Conservation (phyloP, 441 rosid species). For the Francoa sonchifolia region DNA sequence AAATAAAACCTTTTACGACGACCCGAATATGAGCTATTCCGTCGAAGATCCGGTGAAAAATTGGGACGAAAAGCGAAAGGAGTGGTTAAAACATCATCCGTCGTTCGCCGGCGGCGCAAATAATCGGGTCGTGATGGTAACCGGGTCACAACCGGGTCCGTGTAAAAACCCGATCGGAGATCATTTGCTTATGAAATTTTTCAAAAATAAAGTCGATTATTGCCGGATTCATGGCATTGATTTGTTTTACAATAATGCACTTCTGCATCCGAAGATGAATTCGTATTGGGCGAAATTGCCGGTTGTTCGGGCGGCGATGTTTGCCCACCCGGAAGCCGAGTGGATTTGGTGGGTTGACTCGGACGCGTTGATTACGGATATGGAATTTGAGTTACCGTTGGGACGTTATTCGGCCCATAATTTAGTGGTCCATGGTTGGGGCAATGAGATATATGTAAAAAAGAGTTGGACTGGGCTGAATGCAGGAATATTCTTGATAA, state of each 20-base stretch:
- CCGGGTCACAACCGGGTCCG: conserved; percentile 73
- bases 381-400: conserved; percentile 75
- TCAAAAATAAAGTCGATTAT: conserved; percentile 87
- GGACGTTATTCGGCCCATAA: conserved; percentile 49
- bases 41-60: conserved; percentile 40
- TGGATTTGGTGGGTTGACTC: conserved; percentile 99
- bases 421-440: conserved; percentile 85
- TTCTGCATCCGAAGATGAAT: conserved; percentile 60
- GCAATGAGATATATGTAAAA: conserved; percentile 28
- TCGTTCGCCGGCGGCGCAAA: conserved; percentile 35
- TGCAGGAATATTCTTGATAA: conserved; percentile 61
- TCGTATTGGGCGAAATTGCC: conserved; percentile 78
- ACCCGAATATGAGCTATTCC: conserved; percentile 44
- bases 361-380: conserved; percentile 79
- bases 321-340: conserved; percentile 93
- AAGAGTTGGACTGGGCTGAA: conserved; percentile 78
- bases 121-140: conserved; percentile 54
- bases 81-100: conserved; percentile 65
- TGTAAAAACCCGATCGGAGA: conserved; percentile 79
- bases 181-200: conserved; percentile 52
- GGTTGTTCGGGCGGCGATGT: conserved; percentile 63
- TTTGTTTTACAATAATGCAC: conserved; percentile 56
- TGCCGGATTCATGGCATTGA: conserved; percentile 66
- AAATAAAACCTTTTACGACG: conserved; percentile 51
- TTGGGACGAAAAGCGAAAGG: conserved; percentile 72